Percentiles rank a stretch among this genome's conserved stretches.
These are phyloP conservation scores for Trichoderma polysporum DNA, from an alignment of 2,329 filamentous ascomycete genomes.

Conservation along the genomic window DNA sequence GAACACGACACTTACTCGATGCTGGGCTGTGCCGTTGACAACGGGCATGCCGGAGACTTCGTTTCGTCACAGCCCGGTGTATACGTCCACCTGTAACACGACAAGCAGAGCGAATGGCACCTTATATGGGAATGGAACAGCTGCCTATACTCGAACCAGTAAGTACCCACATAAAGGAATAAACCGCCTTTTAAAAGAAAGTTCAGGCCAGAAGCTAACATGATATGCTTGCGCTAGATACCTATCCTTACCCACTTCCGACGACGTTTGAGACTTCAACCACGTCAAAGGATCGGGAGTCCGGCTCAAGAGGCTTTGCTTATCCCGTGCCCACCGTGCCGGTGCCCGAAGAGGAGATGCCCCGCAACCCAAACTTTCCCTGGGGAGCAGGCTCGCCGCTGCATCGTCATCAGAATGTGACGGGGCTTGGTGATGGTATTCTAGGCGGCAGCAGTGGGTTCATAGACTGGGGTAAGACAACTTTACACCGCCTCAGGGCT, in stretches of 20 bases:
- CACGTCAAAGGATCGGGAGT: slow-evolving; percentile 19
- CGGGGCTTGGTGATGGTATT: slow-evolving; percentile 28
- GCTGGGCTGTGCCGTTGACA: slow-evolving; percentile 12
- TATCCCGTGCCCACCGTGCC: slow-evolving; percentile 26
- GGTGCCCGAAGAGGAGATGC: slow-evolving; percentile 24
- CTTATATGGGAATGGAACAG: not conserved
- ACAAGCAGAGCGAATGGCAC: slow-evolving; percentile 24
- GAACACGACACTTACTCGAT: slow-evolving; percentile 9
- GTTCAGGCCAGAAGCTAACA: not conserved
- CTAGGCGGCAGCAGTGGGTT: not conserved
- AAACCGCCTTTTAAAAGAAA: not conserved
- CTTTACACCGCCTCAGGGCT: not conserved
- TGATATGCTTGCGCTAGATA: not conserved
- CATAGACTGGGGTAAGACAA: slow-evolving; percentile 6
- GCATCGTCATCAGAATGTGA: slow-evolving; percentile 37
- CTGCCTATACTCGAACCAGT: slow-evolving; percentile 1
- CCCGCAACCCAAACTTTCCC: slow-evolving; percentile 36
- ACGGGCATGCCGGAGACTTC: slow-evolving; percentile 5
- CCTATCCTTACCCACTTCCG: slow-evolving; percentile 12
- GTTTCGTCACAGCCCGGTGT: not conserved
- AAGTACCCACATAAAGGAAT: not conserved
- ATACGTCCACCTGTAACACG: slow-evolving; percentile 27
- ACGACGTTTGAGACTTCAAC: slow-evolving; percentile 26
- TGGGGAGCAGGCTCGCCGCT: slow-evolving; percentile 39
- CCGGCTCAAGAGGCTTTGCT: not conserved